phyloP scores from a whole-genome alignment of 2,329 filamentous ascomycete genomes.

The Penicillium sp. region DNA sequence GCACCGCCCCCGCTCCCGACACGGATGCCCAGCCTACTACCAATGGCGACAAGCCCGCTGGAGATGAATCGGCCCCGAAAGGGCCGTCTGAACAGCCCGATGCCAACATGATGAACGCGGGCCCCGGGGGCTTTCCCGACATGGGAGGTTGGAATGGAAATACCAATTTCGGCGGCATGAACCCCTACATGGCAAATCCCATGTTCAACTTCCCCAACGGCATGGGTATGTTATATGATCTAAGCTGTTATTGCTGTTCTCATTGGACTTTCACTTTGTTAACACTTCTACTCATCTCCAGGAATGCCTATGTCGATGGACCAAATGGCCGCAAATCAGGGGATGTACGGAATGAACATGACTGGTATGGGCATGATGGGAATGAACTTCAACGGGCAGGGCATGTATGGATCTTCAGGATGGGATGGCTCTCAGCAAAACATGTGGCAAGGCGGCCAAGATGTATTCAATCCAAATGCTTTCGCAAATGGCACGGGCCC shows the following conservation, averaged over 20 bases:
- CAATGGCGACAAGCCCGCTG: background rate
- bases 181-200: constrained; percentile 63
- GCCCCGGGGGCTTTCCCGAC: constrained; percentile 55
- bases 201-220: constrained; percentile 71
- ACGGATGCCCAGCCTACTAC: constrained; percentile 14
- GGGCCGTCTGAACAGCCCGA: constrained; percentile 8
- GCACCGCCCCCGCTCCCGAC: constrained; percentile 10
- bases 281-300: constrained; percentile 39
- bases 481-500: constrained; percentile 73
- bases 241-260: background rate
- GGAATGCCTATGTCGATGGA: constrained; percentile 87
- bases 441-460: constrained; percentile 80
- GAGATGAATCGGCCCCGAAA: constrained; percentile 4
- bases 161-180: constrained; percentile 71
- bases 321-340: constrained; percentile 53
- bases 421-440: constrained; percentile 75
- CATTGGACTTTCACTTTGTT: background rate
- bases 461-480: constrained; percentile 89
- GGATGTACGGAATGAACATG: constrained; percentile 72
- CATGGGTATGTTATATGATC: constrained; percentile 72
- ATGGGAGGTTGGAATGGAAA: constrained; percentile 62
- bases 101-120: constrained; percentile 47
- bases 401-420: constrained; percentile 68
- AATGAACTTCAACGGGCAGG: constrained; percentile 60
- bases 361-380: constrained; percentile 85